Evolutionary conservation across 2,329 filamentous ascomycete species (phyloP), one percentile per base, ranked within the genome.

Genomic region (Venturia oleaginea): DNA sequence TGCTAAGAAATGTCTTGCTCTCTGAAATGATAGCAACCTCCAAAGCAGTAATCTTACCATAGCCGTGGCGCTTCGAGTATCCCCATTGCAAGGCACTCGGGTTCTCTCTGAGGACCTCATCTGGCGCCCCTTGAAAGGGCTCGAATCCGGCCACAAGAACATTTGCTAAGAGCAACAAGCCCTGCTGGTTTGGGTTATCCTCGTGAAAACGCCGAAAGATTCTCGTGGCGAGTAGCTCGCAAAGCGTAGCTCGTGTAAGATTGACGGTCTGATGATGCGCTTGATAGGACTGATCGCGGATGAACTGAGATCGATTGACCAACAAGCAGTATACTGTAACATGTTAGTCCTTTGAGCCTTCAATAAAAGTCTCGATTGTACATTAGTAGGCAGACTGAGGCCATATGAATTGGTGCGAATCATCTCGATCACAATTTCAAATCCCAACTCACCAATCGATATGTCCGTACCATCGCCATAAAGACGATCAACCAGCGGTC

Each of bases 21-120:
- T 92, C 89, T 0, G 87, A 91, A 43, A 94, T 80, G 67, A 94
- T 94, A 63, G 90, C 91, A 38, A 94, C 84, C 76, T 95, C 91
- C 8, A 95, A 81, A 15, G 90, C 88, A 0, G 90, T 91, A 65
- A 93, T 76, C 62, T 87, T 89, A 2, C 51, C 51, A 57, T 57
- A 57, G 27, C 51, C 51, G 11, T 57, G 51, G 30, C 27, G n/a
- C 68, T 85, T 75, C 66, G 84, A 80, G 61, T 79, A 77, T 7
- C 80, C 80, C 73, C 79, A 82, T 65, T 75, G 74, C 55, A 72
- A 73, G 22, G 73, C 71, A 59, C 11, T 27, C 11, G 7, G 24
- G 37, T 83, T 84, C 68, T 88, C 81, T 19, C 80, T 78, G 42
- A 84, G 80, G 48, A 92, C 82, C 64, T 88, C 82, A 0, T 81